Conservation (phyloP, 2,329 filamentous ascomycete genomes). For the Chrysosporium queenslandicum region DNA sequence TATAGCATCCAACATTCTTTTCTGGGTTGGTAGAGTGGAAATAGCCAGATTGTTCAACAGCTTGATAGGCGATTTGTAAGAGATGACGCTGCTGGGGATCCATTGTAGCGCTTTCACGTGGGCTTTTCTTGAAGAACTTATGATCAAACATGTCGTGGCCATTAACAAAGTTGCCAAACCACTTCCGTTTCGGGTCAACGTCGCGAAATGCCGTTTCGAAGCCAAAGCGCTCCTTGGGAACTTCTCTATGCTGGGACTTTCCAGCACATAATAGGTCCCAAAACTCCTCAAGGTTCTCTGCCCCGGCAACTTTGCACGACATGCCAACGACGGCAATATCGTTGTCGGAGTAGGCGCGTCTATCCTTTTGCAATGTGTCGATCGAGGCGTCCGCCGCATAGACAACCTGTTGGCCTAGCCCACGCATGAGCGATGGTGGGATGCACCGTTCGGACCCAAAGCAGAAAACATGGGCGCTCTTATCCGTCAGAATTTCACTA, state of each 20-base stretch:
- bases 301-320: slow-evolving; percentile 9
- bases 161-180: slow-evolving; percentile 17
- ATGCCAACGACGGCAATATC: slow-evolving; percentile 13
- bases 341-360: background rate
- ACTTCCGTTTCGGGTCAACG: slow-evolving; percentile 4
- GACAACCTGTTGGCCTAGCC: slow-evolving; percentile 16
- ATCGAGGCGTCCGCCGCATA: slow-evolving; percentile 6
- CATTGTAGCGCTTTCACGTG: slow-evolving; percentile 17
- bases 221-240: slow-evolving; percentile 12
- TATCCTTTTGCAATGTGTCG: background rate
- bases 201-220: slow-evolving; percentile 13
- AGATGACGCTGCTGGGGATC: slow-evolving; percentile 21
- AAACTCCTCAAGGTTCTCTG: slow-evolving; percentile 8
- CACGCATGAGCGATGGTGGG: slow-evolving; percentile 26
- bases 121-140: slow-evolving; percentile 19
- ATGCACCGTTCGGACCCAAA: slow-evolving; percentile 34
- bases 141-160: slow-evolving; percentile 26
- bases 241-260: background rate
- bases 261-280: slow-evolving; percentile 10
- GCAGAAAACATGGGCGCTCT: slow-evolving; percentile 20
- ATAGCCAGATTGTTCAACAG: slow-evolving; percentile 16
- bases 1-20: slow-evolving; percentile 16
- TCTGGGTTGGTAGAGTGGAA: slow-evolving; percentile 17
- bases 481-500: slow-evolving; percentile 5
- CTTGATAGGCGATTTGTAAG: slow-evolving; percentile 17